phyloP scores from a whole-genome alignment of 768 basidiomycete genomes.

The Naganishia vaughanmartiniae region DNA sequence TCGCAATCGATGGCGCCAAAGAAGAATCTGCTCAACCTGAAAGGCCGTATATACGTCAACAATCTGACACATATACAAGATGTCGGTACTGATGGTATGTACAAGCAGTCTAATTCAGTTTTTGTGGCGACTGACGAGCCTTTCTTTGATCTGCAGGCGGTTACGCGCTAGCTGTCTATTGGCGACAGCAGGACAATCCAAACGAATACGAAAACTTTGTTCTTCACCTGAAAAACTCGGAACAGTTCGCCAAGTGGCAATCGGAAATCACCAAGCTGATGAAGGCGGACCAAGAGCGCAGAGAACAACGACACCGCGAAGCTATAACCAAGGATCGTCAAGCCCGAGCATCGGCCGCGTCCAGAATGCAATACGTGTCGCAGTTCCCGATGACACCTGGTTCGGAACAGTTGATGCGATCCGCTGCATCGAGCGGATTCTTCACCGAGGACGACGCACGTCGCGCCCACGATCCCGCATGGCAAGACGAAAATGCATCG shows the following conservation, averaged over 20 bases:
- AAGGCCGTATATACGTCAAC: conserved; percentile 94
- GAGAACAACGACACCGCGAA: conserved; percentile 51
- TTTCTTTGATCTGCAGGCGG: conserved; percentile 54
- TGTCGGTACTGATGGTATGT: background rate
- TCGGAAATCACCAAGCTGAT: conserved; percentile 82
- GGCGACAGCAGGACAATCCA: conserved; percentile 84
- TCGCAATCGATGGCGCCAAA: conserved; percentile 66
- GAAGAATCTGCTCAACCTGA: conserved; percentile 77
- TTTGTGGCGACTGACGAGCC: conserved; percentile 31
- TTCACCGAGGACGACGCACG: conserved; percentile 20
- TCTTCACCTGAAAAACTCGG: conserved; percentile 85
- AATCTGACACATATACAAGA: conserved; percentile 55
- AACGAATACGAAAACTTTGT: conserved; percentile 78
- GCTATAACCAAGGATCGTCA: conserved; percentile 55
- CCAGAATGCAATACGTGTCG: conserved; percentile 38
- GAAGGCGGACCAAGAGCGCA: conserved; percentile 60
- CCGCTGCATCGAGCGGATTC: conserved; percentile 20
- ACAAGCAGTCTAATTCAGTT: conserved; percentile 28
- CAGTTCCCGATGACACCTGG: conserved; percentile 47
- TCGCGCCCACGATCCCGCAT: background rate
- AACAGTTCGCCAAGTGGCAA: conserved; percentile 91
- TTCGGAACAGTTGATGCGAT: conserved; percentile 33
- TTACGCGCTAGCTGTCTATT: conserved; percentile 84
- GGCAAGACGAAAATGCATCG: conserved; percentile 26
- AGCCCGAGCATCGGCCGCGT: conserved; percentile 51